phyloP scores from a whole-genome alignment of 441 rosid genomes.

The Mallotus repandus region DNA sequence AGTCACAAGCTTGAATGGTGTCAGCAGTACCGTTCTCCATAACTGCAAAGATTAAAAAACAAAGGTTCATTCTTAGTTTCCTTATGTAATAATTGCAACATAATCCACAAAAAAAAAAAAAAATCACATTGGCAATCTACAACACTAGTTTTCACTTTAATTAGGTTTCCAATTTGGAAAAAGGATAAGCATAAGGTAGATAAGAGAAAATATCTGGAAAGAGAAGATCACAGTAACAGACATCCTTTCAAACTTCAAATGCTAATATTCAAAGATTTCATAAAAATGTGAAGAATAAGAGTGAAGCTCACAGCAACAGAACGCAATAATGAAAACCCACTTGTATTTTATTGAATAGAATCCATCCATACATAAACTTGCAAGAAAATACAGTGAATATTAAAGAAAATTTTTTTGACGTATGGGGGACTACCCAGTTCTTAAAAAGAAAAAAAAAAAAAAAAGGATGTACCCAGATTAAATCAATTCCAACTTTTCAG shows the following conservation, averaged over 20 bases:
- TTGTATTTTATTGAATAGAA: slow-evolving; percentile 5
- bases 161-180: too few species aligned
- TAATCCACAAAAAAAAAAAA: background rate
- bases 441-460: background rate
- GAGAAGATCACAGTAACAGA: background rate
- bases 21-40: slow-evolving; percentile 85
- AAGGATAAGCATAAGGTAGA: too few species aligned
- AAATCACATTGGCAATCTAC: background rate
- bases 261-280: background rate
- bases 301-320: background rate
- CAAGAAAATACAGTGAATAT: background rate
- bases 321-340: background rate
- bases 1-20: slow-evolving; percentile 90
- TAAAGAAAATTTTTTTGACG: background rate
- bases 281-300: background rate
- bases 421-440: background rate
- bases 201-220: too few species aligned
- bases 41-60: slow-evolving; percentile 40
- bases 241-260: background rate
- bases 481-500: background rate
- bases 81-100: background rate
- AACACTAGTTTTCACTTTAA: background rate
- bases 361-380: background rate
- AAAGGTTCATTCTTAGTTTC: slow-evolving; percentile 2
- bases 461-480: background rate